Base-by-base conservation (phyloP, 345 rosid genomes). In the Pseudoturritis turrita region DNA sequence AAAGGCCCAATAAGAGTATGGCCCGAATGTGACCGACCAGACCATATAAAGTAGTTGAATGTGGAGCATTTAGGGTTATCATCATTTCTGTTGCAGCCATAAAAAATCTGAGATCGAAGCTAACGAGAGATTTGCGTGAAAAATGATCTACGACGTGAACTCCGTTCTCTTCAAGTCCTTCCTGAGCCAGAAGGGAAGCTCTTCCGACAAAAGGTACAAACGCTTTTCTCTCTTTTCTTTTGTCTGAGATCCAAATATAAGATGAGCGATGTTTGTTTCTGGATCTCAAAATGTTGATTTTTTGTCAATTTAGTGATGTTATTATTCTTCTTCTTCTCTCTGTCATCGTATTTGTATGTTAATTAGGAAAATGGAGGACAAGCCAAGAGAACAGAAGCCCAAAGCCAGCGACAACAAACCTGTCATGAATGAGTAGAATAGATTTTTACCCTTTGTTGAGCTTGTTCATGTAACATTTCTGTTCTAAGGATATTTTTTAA, bases 331-430 rank as follows among this genome's bases (percentile, higher is more conserved):
- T 12, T 29, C 19, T 33, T 41, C n/a, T 1, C n/a, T 25, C 35
- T 2, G 4, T 15, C 4, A 35, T 64, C 6, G 9, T 28, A 8
- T 10, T 5, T 59, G 21, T 25, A 2, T 37, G 44, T 40, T 46
- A 77, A 72, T 31, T 77, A 95, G 99, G 92, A 95, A 86, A 84
- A 71, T 72, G 72, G 96, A 95, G 56, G 99, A 96, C 81, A 96
- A 81, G 82, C 98, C 99, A 2, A 96, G 90, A 84, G 98, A 92
- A 31, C 97, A 91, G 62, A 91, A 64, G 71, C 87, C 88, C 45
- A 95, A 91, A 83, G 96, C 98, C 12, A 95, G 68, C 60, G 99
- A 95, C 85, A 95, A 95, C 76, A 95, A 95, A 68, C 99, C 99
- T 49, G 89, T 95, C 23, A 91, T 95, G 98, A 91, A 86, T 9